A percentile compares a stretch with the other conserved stretches of the same genome.
Evolutionary conservation across 257 asterid species (phyloP).

Genomic region (Lycium ferocissimum): DNA sequence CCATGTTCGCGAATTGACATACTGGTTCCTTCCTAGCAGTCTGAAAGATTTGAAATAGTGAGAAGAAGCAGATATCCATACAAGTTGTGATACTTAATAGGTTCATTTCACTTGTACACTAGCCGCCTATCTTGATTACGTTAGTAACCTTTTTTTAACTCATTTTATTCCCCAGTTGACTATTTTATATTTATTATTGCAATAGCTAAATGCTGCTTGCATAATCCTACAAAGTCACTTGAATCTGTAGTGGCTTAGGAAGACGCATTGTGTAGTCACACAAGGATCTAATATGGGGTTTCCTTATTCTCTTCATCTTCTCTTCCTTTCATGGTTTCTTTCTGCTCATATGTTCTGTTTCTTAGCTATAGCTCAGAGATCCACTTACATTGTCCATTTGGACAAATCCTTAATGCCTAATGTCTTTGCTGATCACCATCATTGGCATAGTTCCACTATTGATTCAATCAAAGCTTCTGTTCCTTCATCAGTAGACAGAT

Average conservation of each 20-base stretch:
- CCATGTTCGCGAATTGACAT: not conserved
- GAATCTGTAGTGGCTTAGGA: not conserved
- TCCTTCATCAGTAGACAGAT: not conserved
- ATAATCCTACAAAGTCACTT: not conserved
- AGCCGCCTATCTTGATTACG: no score
- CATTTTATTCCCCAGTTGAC: no score
- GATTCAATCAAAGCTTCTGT: not conserved
- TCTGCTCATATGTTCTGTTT: not conserved
- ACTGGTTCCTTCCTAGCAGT: no score
- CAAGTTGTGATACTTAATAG: no score
- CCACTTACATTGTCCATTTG: slow-evolving; percentile 8
- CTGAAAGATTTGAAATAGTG: no score
- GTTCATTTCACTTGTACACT: no score
- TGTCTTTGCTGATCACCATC: not conserved
- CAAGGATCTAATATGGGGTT: not conserved
- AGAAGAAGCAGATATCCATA: no score
- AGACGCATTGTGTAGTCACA: not conserved
- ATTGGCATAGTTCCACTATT: not conserved
- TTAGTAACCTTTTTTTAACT: no score
- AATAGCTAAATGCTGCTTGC: no score
- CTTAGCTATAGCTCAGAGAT: not conserved
- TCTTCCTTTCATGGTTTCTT: not conserved
- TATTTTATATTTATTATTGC: no score
- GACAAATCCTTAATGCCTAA: not conserved
- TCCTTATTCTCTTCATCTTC: not conserved